These are phyloP conservation scores for Eucommia ulmoides DNA, from an alignment of 257 asterid genomes.

Conservation along the genomic window DNA sequence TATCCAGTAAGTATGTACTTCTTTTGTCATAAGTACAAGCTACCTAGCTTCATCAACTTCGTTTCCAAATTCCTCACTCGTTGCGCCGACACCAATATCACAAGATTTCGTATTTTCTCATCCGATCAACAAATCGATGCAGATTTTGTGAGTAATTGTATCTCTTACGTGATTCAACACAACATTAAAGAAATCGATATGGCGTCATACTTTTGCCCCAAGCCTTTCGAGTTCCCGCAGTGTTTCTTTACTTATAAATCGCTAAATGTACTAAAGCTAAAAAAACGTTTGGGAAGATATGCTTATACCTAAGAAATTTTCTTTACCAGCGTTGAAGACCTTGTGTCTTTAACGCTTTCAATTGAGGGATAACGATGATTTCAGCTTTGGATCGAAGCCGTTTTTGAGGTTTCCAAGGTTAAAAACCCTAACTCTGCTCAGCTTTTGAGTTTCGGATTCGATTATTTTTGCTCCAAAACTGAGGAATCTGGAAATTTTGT, in stretches of 20 bases:
- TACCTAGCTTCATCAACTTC: not conserved
- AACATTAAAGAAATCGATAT: not conserved
- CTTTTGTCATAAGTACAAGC: not conserved
- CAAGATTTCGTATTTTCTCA: not conserved
- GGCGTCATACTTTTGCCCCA: not conserved
- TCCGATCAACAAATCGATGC: not conserved
- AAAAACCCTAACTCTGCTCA: not conserved
- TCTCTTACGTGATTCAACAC: not conserved
- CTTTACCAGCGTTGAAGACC: not conserved
- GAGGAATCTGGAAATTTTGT: not conserved
- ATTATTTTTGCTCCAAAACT: not conserved
- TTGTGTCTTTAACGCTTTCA: not conserved
- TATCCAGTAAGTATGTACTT: no score
- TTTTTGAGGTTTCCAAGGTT: not conserved
- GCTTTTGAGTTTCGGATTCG: not conserved
- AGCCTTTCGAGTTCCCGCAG: not conserved
- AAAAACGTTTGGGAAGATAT: not conserved
- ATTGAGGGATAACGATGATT: no score
- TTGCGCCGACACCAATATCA: not conserved
- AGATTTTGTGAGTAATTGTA: not conserved
- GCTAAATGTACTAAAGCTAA: not conserved
- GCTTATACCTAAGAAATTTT: not conserved
- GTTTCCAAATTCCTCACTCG: not conserved
- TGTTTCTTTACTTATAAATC: not conserved
- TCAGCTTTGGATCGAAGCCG: not conserved